These are phyloP conservation scores for Ceratocystis huliohia DNA, from an alignment of 2,329 filamentous ascomycete genomes.

Conservation along the genomic window DNA sequence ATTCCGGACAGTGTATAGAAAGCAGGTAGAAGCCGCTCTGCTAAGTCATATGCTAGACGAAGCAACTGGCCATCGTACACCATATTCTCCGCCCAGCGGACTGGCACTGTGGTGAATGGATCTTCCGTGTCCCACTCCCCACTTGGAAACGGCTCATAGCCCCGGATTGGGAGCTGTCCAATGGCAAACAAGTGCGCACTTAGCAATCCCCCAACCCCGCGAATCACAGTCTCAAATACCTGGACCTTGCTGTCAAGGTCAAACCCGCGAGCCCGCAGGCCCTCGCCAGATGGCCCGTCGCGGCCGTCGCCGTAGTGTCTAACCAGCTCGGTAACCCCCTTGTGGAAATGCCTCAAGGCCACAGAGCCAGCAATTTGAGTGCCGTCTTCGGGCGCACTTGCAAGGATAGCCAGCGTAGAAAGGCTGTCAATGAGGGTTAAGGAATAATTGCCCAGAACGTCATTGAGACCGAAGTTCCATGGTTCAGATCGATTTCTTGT, in stretches of 20 bases:
- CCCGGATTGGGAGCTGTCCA: conserved; percentile 74
- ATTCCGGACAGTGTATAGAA: conserved; percentile 86
- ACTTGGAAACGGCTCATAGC: conserved; percentile 48
- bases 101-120: conserved; percentile 39
- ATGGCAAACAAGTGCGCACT: conserved; percentile 89
- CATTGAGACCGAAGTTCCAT: conserved; percentile 74
- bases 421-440: conserved; percentile 90
- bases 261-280: conserved; percentile 65
- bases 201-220: conserved; percentile 77
- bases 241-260: conserved; percentile 97
- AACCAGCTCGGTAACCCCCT: conserved; percentile 63
- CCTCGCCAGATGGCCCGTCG: conserved; percentile 52
- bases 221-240: conserved; percentile 94
- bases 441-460: conserved; percentile 94
- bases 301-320: conserved; percentile 78
- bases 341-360: conserved; percentile 63
- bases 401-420: conserved; percentile 84
- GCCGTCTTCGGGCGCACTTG: conserved; percentile 49
- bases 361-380: conserved; percentile 25
- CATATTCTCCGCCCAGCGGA: conserved; percentile 64
- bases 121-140: conserved; percentile 27
- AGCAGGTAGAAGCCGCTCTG: conserved; percentile 70
- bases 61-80: conserved; percentile 81
- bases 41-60: conserved; percentile 77
- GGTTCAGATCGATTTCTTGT: conserved; percentile 72